A percentile compares a stretch with the other conserved stretches of the same genome.
These are phyloP conservation scores for Chalaropsis thielavioides DNA, from an alignment of 2,329 filamentous ascomycete genomes.

Conservation along the genomic window DNA sequence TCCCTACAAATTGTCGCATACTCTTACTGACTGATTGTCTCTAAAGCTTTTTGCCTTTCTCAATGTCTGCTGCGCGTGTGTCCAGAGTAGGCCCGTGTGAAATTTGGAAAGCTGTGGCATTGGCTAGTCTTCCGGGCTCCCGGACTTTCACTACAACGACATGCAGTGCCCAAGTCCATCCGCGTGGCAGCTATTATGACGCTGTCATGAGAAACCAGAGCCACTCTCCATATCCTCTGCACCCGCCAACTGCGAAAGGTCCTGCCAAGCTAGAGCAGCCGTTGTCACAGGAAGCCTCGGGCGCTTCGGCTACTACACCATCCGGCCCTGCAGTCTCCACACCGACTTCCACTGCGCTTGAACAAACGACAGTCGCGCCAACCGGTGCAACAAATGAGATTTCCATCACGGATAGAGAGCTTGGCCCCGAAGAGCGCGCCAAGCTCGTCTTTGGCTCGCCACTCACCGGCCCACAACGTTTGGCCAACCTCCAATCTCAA, in stretches of 20 bases:
- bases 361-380: not conserved
- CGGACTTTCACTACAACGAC: not conserved
- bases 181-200: slow-evolving; percentile 46
- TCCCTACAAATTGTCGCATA: too few relatives aligned
- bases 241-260: not conserved
- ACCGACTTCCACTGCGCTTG: not conserved
- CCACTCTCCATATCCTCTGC: slow-evolving; percentile 3
- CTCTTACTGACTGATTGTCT: not conserved
- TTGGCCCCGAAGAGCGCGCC: slow-evolving; percentile 38
- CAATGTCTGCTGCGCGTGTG: not conserved
- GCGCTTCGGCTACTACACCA: not conserved
- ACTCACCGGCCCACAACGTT: slow-evolving; percentile 54
- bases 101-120: not conserved
- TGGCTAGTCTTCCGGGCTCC: not conserved
- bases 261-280: not conserved
- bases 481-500: slow-evolving; percentile 41
- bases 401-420: slow-evolving; percentile 29
- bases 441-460: slow-evolving; percentile 70
- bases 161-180: slow-evolving; percentile 26
- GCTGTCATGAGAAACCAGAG: slow-evolving; percentile 33
- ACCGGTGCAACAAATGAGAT: slow-evolving; percentile 20
- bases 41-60: not conserved
- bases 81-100: not conserved
- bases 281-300: not conserved
- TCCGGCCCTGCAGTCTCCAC: not conserved